These are phyloP conservation scores for Hypoxylon sp. DNA, from an alignment of 2,329 filamentous ascomycete species.

Conservation along the genomic window DNA sequence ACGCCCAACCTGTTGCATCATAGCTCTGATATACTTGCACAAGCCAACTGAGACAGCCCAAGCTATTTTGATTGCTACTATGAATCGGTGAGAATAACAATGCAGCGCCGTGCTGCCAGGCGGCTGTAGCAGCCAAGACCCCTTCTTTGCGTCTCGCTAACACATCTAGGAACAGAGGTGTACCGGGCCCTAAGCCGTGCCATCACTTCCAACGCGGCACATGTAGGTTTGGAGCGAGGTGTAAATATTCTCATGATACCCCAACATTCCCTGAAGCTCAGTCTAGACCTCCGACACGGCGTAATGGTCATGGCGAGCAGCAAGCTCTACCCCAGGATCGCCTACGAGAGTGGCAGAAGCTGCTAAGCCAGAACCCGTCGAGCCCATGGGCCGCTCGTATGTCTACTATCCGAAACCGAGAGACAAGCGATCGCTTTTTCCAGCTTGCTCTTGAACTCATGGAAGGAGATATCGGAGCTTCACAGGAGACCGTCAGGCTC, in stretches of 20 bases:
- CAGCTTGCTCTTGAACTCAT: constrained; percentile 42
- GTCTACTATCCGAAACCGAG: neutral
- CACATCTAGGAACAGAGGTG: constrained; percentile 2
- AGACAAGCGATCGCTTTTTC: constrained; percentile 40
- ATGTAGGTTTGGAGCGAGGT: constrained; percentile 25
- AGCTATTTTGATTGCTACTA: neutral
- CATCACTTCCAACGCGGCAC: constrained; percentile 2
- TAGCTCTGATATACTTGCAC: neutral
- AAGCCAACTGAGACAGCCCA: neutral
- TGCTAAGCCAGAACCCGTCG: constrained; percentile 12
- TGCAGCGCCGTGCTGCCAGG: neutral
- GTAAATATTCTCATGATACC: constrained; percentile 27
- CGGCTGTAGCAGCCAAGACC: neutral
- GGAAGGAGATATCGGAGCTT: constrained; percentile 43
- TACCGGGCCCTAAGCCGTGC: constrained; percentile 7
- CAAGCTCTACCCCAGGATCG: constrained; percentile 11
- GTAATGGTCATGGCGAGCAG: neutral
- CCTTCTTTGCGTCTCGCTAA: constrained; percentile 4
- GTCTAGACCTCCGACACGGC: neutral
- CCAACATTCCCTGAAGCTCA: neutral
- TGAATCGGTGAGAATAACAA: constrained; percentile 20
- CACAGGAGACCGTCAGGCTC: constrained; percentile 43
- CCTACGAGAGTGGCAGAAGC: constrained; percentile 23
- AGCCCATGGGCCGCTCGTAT: constrained; percentile 1
- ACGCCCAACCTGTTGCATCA: neutral